A percentile compares a stretch with the other conserved stretches of the same genome.
phyloP scores from a whole-genome alignment of 1,284 basidiomycete species.

The Porogramme epimiltina region DNA sequence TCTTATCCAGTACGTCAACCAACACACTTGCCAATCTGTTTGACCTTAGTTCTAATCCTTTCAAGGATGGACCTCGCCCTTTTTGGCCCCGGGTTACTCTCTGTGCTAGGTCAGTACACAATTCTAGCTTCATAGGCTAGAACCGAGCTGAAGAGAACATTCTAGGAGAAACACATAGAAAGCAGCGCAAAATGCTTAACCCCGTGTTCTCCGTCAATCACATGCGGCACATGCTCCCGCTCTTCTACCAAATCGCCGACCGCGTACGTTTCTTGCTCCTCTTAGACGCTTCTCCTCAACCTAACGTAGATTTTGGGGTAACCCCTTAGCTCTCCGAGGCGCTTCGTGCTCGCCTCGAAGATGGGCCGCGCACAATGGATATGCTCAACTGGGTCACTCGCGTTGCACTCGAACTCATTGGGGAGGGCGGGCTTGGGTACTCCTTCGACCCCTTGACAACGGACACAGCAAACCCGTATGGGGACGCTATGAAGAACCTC shows the following conservation, averaged over 20 bases:
- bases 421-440: constrained; percentile 21
- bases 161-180: constrained; percentile 24
- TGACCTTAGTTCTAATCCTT: background rate
- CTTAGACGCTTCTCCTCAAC: no score
- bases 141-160: background rate
- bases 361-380: constrained; percentile 10
- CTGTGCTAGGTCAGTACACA: constrained; percentile 2
- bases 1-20: constrained; percentile 2
- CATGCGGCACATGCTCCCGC: constrained; percentile 18
- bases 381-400: constrained; percentile 21
- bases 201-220: constrained; percentile 21
- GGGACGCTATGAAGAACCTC: constrained; percentile 26
- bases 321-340: constrained; percentile 11
- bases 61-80: background rate
- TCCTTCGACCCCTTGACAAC: constrained; percentile 20
- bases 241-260: constrained; percentile 16
- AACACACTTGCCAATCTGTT: no score
- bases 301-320: background rate
- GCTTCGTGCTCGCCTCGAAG: constrained; percentile 4
- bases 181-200: constrained; percentile 22
- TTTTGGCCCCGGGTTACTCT: constrained; percentile 15
- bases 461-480: constrained; percentile 24
- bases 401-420: constrained; percentile 20
- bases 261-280: constrained; percentile 4
- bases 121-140: background rate